Conservation (phyloP, 2,329 filamentous ascomycete genomes). For the Aspergillus spinulosporus region DNA sequence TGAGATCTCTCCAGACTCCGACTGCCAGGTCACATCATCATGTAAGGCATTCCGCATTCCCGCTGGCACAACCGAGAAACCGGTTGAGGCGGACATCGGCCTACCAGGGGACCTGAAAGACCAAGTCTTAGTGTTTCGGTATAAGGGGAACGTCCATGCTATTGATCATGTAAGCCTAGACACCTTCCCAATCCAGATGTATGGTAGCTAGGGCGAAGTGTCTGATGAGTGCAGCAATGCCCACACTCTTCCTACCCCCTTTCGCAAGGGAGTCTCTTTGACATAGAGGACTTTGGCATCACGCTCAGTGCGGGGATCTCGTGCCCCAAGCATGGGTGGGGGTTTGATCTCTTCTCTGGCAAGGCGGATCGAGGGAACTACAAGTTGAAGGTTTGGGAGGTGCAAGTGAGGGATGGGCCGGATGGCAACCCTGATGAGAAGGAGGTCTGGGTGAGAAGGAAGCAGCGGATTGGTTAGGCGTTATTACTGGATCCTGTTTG, state of each 20-base stretch:
- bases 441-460: conserved; percentile 39
- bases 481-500: background rate
- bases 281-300: background rate
- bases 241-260: background rate
- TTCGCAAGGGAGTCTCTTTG: background rate
- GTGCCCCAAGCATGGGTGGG: background rate
- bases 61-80: conserved; percentile 35
- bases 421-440: conserved; percentile 13
- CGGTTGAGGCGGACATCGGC: conserved; percentile 32
- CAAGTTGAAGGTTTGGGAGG: conserved; percentile 63
- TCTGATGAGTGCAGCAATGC: background rate
- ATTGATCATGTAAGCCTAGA: background rate
- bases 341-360: background rate
- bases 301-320: background rate
- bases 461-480: conserved; percentile 35
- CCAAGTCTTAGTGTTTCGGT: background rate
- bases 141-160: background rate
- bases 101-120: conserved; percentile 35
- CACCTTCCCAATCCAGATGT: too few species aligned
- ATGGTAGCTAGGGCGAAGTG: too few species aligned
- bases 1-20: conserved; percentile 48
- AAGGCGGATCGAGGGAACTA: conserved; percentile 41
- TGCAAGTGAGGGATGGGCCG: conserved; percentile 51
- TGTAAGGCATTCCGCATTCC: conserved; percentile 62
- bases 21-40: conserved; percentile 48